Conservation (phyloP, 768 basidiomycete species). For the Termitomyces titanicus region DNA sequence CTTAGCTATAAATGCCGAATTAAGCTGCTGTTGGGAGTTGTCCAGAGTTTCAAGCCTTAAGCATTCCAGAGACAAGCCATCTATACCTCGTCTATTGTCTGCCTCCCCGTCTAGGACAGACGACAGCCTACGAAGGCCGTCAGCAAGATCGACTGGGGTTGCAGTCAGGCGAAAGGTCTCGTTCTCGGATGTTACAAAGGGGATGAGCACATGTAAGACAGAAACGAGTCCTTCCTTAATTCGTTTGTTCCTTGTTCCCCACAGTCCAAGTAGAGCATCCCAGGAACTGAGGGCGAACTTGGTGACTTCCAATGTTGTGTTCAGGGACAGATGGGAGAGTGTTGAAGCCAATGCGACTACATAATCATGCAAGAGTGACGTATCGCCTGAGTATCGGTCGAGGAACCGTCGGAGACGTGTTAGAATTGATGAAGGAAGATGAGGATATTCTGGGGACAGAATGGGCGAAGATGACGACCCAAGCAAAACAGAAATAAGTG, state of each 20-base stretch:
- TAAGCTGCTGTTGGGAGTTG: constrained; percentile 10
- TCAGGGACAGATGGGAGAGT: constrained; percentile 76
- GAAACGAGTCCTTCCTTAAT: constrained; percentile 79
- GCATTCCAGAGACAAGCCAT: constrained; percentile 59
- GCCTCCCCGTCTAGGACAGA: constrained; percentile 57
- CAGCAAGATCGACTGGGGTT: constrained; percentile 36
- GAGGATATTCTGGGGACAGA: constrained; percentile 35
- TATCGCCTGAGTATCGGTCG: constrained; percentile 61
- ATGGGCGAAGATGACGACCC: constrained; percentile 57
- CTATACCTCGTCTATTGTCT: constrained; percentile 61
- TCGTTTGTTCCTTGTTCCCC: constrained; percentile 73
- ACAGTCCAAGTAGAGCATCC: constrained; percentile 62
- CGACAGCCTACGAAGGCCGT: constrained; percentile 52
- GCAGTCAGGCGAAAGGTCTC: constrained; percentile 9
- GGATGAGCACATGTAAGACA: constrained; percentile 69
- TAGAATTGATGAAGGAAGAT: constrained; percentile 53
- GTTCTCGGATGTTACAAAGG: constrained; percentile 52
- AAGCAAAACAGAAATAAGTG: constrained; percentile 58
- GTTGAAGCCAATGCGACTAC: constrained; percentile 64
- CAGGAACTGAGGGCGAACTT: constrained; percentile 62
- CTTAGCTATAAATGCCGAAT: constrained; percentile 49
- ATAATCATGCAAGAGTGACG: constrained; percentile 75
- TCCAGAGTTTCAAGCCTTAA: constrained; percentile 51
- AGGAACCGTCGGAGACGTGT: constrained; percentile 52
- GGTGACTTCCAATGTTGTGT: constrained; percentile 56